Percentiles rank a stretch among this genome's conserved stretches.
phyloP scores from a whole-genome alignment of 169 alveolate species.

The Plasmodium ovale region DNA sequence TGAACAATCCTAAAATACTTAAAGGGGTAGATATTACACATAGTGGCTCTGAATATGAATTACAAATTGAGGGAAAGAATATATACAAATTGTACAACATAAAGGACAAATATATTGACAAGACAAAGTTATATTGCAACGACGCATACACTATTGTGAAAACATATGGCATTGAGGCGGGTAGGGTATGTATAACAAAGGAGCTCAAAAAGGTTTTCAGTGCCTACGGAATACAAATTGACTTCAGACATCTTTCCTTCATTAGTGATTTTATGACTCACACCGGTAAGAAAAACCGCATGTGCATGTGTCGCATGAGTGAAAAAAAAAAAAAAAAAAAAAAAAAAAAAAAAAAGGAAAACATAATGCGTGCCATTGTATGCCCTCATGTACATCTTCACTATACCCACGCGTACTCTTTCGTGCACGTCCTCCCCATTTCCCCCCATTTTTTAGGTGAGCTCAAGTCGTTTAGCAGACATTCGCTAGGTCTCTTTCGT shows the following conservation, averaged over 20 bases:
- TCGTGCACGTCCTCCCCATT: neutral
- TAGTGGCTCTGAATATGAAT: conserved; percentile 81
- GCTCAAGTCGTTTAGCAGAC: conserved; percentile 48
- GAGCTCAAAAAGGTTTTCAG: conserved; percentile 96
- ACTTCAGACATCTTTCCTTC: conserved; percentile 96
- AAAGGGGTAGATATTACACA: conserved; percentile 75
- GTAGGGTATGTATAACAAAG: conserved; percentile 94
- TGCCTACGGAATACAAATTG: conserved; percentile 97
- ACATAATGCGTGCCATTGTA: neutral
- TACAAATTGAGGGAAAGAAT: conserved; percentile 90
- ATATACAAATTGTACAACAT: conserved; percentile 85
- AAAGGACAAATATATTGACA: conserved; percentile 88
- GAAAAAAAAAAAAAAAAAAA: neutral
- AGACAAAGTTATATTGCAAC: conserved; percentile 93
- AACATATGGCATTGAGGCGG: conserved; percentile 99
- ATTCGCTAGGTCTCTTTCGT: conserved; percentile 35
- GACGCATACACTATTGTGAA: conserved; percentile 94
- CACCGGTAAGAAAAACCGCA: conserved; percentile 91
- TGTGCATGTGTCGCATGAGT: too few species aligned
- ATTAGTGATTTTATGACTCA: conserved; percentile 98
- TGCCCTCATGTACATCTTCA: neutral
- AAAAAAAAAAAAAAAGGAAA: neutral
- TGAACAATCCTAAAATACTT: conserved; percentile 80
- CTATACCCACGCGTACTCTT: too few species aligned
- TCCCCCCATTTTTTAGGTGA: conserved; percentile 17